Conservation (phyloP, 2,329 filamentous ascomycete species). For the Nothophoma quercina region DNA sequence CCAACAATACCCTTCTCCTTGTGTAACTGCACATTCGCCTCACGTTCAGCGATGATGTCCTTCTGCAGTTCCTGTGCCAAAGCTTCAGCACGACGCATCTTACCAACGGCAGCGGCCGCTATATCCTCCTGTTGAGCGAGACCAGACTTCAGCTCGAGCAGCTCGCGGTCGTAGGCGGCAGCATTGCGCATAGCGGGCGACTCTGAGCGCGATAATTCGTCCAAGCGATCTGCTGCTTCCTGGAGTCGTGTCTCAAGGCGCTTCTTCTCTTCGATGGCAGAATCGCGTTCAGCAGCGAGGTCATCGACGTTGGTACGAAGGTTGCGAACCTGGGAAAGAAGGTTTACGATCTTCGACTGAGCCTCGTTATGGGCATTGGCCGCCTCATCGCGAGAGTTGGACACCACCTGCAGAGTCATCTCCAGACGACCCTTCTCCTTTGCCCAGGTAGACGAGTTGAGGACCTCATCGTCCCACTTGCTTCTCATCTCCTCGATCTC, state of each 20-base stretch:
- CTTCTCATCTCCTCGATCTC: constrained; percentile 93
- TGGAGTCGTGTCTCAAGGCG: constrained; percentile 82
- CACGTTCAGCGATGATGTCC: constrained; percentile 86
- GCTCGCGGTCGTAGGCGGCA: constrained; percentile 84
- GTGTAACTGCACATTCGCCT: constrained; percentile 80
- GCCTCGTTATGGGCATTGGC: constrained; percentile 93
- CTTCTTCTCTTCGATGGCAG: constrained; percentile 86
- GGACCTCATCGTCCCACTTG: constrained; percentile 98
- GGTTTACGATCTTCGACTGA: constrained; percentile 87
- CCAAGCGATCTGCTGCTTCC: constrained; percentile 86
- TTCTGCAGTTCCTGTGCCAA: constrained; percentile 89
- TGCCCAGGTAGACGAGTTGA: constrained; percentile 97
- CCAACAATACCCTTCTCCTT: constrained; percentile 90
- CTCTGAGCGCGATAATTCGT: constrained; percentile 85
- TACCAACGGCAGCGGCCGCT: constrained; percentile 87
- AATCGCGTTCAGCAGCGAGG: constrained; percentile 82
- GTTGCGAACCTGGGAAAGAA: constrained; percentile 87
- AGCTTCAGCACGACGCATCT: constrained; percentile 94
- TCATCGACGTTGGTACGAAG: constrained; percentile 88
- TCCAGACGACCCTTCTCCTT: constrained; percentile 96
- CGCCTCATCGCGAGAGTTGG: constrained; percentile 91
- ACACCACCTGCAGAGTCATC: constrained; percentile 85
- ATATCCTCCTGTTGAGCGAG: constrained; percentile 95
- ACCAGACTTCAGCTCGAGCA: constrained; percentile 86
- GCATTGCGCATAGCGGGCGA: constrained; percentile 89